Evolutionary conservation across 345 rosid genomes (phyloP).

Genomic region (Isatis tinctoria): DNA sequence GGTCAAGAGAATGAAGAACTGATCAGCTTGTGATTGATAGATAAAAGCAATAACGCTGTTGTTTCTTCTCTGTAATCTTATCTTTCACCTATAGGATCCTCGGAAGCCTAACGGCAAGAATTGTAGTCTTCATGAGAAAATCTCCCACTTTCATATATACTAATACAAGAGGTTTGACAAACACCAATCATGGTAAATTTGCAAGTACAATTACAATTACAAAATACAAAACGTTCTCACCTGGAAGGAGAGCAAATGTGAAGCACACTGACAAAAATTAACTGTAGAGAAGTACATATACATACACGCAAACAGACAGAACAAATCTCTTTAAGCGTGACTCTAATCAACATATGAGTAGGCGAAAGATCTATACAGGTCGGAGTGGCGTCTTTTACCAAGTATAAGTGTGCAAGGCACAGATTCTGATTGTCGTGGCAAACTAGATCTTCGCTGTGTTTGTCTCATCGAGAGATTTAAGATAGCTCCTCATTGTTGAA

Average conservation of each 20-base stretch:
- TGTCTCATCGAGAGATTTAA: background rate
- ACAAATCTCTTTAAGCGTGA: background rate
- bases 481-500: background rate
- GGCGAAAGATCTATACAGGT: background rate
- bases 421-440: no score
- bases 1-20: background rate
- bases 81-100: background rate
- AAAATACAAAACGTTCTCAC: background rate
- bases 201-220: background rate
- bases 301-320: background rate
- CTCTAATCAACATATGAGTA: background rate
- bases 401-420: no score
- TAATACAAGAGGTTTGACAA: background rate
- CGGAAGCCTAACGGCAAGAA: constrained; percentile 5
- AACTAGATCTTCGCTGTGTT: background rate
- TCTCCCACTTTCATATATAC: background rate
- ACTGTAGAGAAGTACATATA: background rate
- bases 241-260: background rate
- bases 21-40: constrained; percentile 8
- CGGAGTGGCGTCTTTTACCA: no score
- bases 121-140: background rate
- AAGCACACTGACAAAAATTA: background rate
- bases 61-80: background rate
- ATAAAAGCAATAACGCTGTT: constrained; percentile 1
- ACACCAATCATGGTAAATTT: no score